phyloP scores from a whole-genome alignment of 2,329 filamentous ascomycete genomes.

The Helicocarpus griseus region DNA sequence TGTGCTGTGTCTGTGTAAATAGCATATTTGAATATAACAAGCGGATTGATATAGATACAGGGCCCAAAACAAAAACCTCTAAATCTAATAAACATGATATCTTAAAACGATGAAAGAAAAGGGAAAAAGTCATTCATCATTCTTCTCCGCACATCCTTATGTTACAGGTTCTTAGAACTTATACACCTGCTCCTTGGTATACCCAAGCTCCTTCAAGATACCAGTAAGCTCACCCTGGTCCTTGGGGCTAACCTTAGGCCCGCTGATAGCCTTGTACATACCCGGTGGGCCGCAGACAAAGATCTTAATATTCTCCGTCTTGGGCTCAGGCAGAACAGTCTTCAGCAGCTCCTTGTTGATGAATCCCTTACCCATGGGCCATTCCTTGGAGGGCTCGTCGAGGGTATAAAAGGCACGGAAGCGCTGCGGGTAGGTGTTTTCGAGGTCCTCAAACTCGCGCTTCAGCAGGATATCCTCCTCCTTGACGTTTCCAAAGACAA shows the following conservation, averaged over 20 bases:
- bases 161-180: slow-evolving; percentile 85
- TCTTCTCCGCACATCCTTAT: background rate
- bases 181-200: slow-evolving; percentile 82
- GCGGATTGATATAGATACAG: background rate
- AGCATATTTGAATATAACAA: background rate
- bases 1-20: background rate
- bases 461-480: slow-evolving; percentile 90
- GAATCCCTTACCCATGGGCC: slow-evolving; percentile 67
- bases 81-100: no score
- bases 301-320: slow-evolving; percentile 84
- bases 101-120: no score
- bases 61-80: background rate
- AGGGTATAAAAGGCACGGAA: slow-evolving; percentile 94
- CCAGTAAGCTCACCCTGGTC: slow-evolving; percentile 89
- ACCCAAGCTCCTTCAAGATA: slow-evolving; percentile 73
- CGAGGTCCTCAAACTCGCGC: slow-evolving; percentile 71
- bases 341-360: slow-evolving; percentile 89
- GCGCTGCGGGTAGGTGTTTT: slow-evolving; percentile 89
- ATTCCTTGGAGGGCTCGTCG: slow-evolving; percentile 70
- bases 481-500: slow-evolving; percentile 81
- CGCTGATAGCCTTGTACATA: slow-evolving; percentile 87
- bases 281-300: slow-evolving; percentile 92
- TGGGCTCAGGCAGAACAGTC: slow-evolving; percentile 87
- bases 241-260: slow-evolving; percentile 78
- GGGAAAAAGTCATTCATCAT: background rate